Evolutionary conservation across 768 basidiomycete species (phyloP), one percentile per base, ranked within the genome.

Genomic region (Gloeostereum incarnatum): DNA sequence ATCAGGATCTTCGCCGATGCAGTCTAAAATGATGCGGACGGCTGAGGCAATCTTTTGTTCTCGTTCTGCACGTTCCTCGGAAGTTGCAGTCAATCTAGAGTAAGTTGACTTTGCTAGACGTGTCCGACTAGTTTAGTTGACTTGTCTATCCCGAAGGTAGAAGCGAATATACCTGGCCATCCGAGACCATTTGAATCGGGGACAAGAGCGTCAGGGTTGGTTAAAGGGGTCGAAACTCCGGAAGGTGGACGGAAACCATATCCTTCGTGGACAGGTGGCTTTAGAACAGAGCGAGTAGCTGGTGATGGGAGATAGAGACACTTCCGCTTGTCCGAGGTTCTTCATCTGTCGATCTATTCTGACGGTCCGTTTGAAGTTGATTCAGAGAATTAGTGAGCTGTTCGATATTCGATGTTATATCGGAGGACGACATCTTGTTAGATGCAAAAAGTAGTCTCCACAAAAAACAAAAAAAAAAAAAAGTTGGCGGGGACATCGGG

Each of bases 1-100:
- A 57, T 89, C 79, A 4, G 96, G 96, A 63, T 98, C 96, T 62
- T 99, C 96, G 41, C 96, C 96, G 44, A 99, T 93, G 59, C 92
- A 94, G 53, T 98, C 93, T 32, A 99, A 75, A 32, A 99, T 79
- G 25, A 85, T 86, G 40, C 92, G 78, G 44, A 99, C 82, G 5
- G 96, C 96, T 30, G 66, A 65, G 3, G 83, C 70, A 60, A 99
- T 79, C 45, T 75, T 82, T 45, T 75, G 67, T 55, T 93, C 81
- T 31, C 89, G 74, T 30, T 68, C 76, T 2, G 65, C 66, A 26
- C 75, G 76, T 57, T 94, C 85, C 34, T 69, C 73, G 2, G 80
- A 70, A 0, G 87, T 82, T 3, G 86, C 84, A 51, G 86, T 79
- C 31, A 96, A 70, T 39, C 93, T 79, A 36, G 78, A 78, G 23